Conservation (phyloP, 257 asterid species). For the Petrea volubilis region DNA sequence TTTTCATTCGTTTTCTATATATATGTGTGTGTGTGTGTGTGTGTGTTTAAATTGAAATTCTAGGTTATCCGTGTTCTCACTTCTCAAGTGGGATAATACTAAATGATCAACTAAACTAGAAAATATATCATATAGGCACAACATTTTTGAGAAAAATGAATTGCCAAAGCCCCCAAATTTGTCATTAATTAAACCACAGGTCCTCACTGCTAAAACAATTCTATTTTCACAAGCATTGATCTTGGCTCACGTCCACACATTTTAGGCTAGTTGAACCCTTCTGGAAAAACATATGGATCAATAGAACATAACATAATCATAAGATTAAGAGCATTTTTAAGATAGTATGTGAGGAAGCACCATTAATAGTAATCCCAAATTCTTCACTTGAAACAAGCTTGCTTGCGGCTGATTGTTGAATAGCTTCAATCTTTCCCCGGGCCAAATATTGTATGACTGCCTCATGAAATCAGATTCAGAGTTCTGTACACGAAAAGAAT, state of each 20-base stretch:
- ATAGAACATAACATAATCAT: no score
- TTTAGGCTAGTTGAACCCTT: conserved; percentile 93
- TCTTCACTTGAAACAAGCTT: conserved; percentile 61
- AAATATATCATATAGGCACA: no score
- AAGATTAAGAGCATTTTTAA: no score
- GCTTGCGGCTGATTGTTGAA: conserved; percentile 77
- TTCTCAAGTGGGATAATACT: neutral
- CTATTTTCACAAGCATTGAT: conserved; percentile 55
- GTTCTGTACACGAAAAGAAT: neutral
- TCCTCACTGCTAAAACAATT: neutral
- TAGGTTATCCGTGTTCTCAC: neutral
- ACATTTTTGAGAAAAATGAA: neutral
- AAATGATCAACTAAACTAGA: neutral
- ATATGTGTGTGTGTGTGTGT: no score
- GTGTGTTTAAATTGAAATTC: no score
- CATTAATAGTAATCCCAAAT: conserved; percentile 76
- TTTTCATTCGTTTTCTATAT: no score
- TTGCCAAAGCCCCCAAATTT: neutral
- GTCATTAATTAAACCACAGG: neutral
- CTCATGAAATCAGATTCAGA: neutral
- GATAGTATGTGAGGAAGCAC: conserved; percentile 28
- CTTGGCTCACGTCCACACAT: conserved; percentile 97
- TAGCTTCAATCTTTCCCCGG: conserved; percentile 73
- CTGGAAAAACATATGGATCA: conserved; percentile 31
- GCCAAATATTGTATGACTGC: conserved; percentile 20